A percentile compares a stretch with the other conserved stretches of the same genome.
Conservation (phyloP, 2,329 filamentous ascomycete genomes). For the Leptosphaerulina australis region DNA sequence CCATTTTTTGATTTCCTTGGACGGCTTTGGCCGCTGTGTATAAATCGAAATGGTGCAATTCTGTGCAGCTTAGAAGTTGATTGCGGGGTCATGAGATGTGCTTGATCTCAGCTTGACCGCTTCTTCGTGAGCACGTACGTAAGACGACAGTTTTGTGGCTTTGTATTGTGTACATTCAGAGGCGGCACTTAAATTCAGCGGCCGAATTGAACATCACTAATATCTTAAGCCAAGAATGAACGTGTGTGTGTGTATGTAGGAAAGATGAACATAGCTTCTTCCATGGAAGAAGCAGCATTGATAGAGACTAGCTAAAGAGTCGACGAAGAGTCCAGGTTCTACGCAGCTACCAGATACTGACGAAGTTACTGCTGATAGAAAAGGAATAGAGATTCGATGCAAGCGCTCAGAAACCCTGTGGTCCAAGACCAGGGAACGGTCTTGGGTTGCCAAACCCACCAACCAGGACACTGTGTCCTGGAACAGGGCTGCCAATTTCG, state of each 20-base stretch:
- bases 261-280: slow-evolving; percentile 32
- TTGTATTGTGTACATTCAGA: background rate
- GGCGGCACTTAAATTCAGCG: background rate
- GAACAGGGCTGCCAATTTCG: slow-evolving; percentile 57
- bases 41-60: background rate
- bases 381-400: slow-evolving; percentile 9
- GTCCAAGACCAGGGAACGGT: slow-evolving; percentile 43
- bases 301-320: slow-evolving; percentile 25
- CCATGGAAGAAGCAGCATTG: slow-evolving; percentile 20
- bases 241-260: background rate
- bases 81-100: slow-evolving; percentile 1
- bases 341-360: slow-evolving; percentile 22
- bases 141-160: slow-evolving; percentile 7
- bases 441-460: slow-evolving; percentile 35
- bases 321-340: slow-evolving; percentile 21
- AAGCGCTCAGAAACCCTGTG: slow-evolving; percentile 35
- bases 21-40: too few relatives aligned
- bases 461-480: slow-evolving; percentile 50
- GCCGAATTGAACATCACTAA: background rate
- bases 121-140: slow-evolving; percentile 15
- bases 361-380: slow-evolving; percentile 21
- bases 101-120: slow-evolving; percentile 16
- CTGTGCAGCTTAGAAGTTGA: background rate
- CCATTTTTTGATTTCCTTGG: too few relatives aligned
- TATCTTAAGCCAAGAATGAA: background rate